Conservation (phyloP, 2,329 filamentous ascomycete genomes). For the Exophiala alcalophila region DNA sequence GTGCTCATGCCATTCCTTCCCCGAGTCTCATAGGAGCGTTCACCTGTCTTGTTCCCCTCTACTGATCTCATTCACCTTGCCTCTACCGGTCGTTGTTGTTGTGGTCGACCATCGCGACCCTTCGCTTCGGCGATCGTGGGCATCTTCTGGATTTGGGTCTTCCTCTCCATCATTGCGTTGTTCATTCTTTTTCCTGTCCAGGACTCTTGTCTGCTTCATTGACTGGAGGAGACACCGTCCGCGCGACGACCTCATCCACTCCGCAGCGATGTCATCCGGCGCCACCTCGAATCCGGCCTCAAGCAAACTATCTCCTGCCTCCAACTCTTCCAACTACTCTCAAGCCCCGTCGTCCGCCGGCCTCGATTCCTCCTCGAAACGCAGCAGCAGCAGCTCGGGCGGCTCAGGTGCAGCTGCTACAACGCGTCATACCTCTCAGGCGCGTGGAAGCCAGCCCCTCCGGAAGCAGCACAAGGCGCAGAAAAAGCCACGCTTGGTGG, state of each 20-base stretch:
- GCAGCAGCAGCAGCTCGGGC: conserved; percentile 41
- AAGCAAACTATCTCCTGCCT: conserved; percentile 23
- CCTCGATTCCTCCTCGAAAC: conserved; percentile 30
- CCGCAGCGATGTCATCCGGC: conserved; percentile 29
- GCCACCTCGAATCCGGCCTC: conserved; percentile 22
- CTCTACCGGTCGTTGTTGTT: too few species aligned
- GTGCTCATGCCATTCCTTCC: too few species aligned
- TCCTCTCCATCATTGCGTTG: background rate
- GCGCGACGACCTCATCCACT: conserved; percentile 7
- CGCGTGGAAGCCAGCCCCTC: conserved; percentile 69
- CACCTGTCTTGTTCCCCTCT: too few species aligned
- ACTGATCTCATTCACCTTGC: conserved; percentile 11
- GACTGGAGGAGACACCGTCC: conserved; percentile 24
- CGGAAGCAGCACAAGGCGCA: conserved; percentile 83
- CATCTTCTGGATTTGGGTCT: background rate
- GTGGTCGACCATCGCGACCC: too few species aligned
- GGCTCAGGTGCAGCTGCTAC: conserved; percentile 41
- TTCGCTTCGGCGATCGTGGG: conserved; percentile 27
- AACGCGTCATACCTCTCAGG: conserved; percentile 38
- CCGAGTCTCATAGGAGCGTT: too few species aligned
- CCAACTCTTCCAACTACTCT: conserved; percentile 22
- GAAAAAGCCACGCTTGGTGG: conserved; percentile 67
- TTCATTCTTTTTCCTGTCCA: conserved; percentile 15
- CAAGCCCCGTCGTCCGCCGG: conserved; percentile 18
- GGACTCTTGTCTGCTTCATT: conserved; percentile 26